These are phyloP conservation scores for Dictyostelium intermedium DNA, from an alignment of 78 protist species.

Conservation along the genomic window DNA sequence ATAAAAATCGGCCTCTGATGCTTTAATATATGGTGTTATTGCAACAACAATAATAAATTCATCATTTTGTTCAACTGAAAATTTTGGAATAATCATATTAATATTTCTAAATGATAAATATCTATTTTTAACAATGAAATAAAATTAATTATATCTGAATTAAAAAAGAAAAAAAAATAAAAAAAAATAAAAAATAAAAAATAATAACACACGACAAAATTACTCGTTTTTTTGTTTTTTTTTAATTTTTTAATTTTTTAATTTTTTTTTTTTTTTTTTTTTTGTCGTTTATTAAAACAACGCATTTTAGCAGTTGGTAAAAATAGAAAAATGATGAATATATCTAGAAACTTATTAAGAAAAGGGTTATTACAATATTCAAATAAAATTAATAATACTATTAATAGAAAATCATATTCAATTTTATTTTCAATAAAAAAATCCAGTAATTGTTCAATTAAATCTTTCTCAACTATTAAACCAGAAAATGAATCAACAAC, in stretches of 20 bases:
- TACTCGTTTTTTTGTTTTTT: neutral
- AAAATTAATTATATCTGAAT: neutral
- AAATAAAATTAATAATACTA: neutral
- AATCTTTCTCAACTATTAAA: neutral
- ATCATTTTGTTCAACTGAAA: conserved; percentile 68
- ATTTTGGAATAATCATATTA: conserved; percentile 69
- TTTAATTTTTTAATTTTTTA: neutral
- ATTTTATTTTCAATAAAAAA: neutral
- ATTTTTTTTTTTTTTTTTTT: neutral
- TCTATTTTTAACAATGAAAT: neutral
- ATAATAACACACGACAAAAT: neutral
- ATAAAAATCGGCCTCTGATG: conserved; percentile 74
- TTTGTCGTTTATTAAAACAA: neutral
- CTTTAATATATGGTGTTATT: conserved; percentile 72
- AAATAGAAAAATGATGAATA: neutral
- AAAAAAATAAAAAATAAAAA: neutral
- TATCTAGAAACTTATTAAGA: neutral
- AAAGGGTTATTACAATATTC: neutral
- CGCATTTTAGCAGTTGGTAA: neutral
- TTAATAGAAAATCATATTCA: neutral
- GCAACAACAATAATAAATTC: conserved; percentile 68
- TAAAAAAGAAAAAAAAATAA: neutral
- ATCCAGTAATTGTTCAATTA: neutral
- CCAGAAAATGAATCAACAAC: neutral
- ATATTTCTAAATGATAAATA: neutral